phyloP scores from a whole-genome alignment of 805 yeast species.

The Metschnikowia shivogae region DNA sequence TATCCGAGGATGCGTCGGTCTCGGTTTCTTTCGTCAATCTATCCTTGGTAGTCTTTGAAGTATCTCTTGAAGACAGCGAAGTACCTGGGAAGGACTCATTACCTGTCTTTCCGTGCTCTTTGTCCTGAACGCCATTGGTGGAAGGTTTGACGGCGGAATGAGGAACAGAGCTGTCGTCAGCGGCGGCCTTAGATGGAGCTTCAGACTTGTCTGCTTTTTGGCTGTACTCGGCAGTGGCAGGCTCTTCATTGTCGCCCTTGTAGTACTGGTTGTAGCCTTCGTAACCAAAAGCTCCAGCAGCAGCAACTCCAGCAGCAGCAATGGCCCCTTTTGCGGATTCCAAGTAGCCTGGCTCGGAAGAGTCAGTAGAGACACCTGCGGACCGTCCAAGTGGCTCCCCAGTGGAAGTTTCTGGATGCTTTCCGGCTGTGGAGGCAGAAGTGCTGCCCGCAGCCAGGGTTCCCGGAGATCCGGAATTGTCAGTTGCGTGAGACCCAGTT shows the following conservation, averaged over 20 bases:
- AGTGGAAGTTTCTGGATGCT: too few relatives aligned
- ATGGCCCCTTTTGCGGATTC: slow-evolving; percentile 15
- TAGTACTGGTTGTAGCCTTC: slow-evolving; percentile 17
- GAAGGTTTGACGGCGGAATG: slow-evolving; percentile 3
- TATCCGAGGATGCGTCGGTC: not conserved
- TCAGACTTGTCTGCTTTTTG: not conserved
- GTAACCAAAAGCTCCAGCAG: slow-evolving; percentile 21
- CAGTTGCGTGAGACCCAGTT: not conserved
- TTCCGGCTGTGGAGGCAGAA: too few relatives aligned
- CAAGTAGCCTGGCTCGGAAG: slow-evolving; percentile 7
- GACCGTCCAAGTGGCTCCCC: not conserved
- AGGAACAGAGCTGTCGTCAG: not conserved
- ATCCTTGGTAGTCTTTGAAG: too few relatives aligned
- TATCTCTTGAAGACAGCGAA: not conserved
- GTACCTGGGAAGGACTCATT: not conserved
- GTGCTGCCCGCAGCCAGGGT: too few relatives aligned
- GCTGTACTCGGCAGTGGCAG: slow-evolving; percentile 5
- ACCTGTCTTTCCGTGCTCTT: not conserved
- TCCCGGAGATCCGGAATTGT: too few relatives aligned
- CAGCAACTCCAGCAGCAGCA: slow-evolving; percentile 21
- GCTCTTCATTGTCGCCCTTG: slow-evolving; percentile 6
- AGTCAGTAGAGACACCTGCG: slow-evolving; percentile 2
- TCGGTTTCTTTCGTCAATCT: not conserved
- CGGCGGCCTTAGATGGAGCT: slow-evolving; percentile 1
- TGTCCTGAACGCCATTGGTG: not conserved